Base-by-base conservation (phyloP, 2,329 filamentous ascomycete genomes). In the Apiospora sp. region DNA sequence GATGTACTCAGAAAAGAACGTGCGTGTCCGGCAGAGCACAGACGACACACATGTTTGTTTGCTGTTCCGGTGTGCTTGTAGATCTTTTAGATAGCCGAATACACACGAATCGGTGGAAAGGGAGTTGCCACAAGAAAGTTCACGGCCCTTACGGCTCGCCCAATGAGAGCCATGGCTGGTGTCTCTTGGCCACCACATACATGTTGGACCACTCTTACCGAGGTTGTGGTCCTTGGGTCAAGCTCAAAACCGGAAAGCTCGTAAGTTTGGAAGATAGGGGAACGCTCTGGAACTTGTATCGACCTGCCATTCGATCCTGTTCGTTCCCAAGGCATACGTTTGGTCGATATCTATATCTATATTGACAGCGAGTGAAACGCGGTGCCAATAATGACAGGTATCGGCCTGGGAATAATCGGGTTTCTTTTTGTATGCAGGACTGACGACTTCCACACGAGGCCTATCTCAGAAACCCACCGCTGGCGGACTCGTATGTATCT, bases 51-150 rank as follows among this genome's bases (percentile, higher is more conserved):
- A 61, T 22, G 8, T 22, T 22, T 34, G 27, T 34, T 41, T 64
- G 58, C 34, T 64, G 37, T 64, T 64, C 7, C 58, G 6, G 30
- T 30, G 34, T 22, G 30, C 8, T 34, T 64, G 58, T 64, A n/a
- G 58, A 64, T 64, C 58, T 19, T 7, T 41, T 37, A 64, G 58
- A 64, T 64, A 64, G 58, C 58, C 58, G 34, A 41, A 41, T 64
- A 41, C 22, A 64, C 19, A 64, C 58, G 19, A 64, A 64, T 64
- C 58, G 34, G 58, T 41, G 58, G 30, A 64, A 64, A 61, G 54
- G 58, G 58, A 64, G 12, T 22, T 37, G 10, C 14, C 34, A n/a
- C n/a, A 41, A 12, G 22, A 64, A 41, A 22, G 58, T 64, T 41
- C 58, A n/a, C 30, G 58, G 34, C 24, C 22, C 58, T n/a, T 34